These are phyloP conservation scores for Pythium inflatum DNA, from an alignment of 352 stramenopile genomes.

Conservation along the genomic window DNA sequence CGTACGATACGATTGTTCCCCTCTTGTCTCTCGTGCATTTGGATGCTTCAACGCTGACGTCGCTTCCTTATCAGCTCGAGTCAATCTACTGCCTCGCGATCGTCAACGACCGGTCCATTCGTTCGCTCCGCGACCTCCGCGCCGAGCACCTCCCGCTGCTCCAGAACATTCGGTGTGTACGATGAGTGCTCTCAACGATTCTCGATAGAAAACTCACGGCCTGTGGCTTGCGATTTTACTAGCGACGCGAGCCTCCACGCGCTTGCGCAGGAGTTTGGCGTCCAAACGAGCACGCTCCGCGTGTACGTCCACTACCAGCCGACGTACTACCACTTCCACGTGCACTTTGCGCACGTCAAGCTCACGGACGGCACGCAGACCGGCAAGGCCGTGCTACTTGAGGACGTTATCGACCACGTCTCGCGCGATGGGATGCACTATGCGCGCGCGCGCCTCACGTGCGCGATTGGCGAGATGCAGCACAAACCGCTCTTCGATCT, in stretches of 20 bases:
- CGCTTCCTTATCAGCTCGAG: conserved; percentile 66
- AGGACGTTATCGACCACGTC: conserved; percentile 87
- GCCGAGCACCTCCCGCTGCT: conserved; percentile 66
- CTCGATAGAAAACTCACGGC: too few relatives aligned
- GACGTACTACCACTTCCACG: conserved; percentile 89
- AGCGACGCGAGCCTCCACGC: conserved; percentile 56
- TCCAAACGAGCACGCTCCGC: conserved; percentile 57
- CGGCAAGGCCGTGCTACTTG: conserved; percentile 82
- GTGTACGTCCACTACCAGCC: conserved; percentile 90
- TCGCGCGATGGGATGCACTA: conserved; percentile 68
- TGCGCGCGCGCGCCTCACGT: conserved; percentile 72
- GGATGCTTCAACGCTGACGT: neutral
- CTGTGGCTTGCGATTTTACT: too few relatives aligned
- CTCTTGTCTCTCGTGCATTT: neutral
- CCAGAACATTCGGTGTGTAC: conserved; percentile 67
- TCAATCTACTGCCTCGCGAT: conserved; percentile 85
- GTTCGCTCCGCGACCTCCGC: conserved; percentile 76
- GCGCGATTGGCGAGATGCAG: conserved; percentile 78
- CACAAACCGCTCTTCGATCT: conserved; percentile 75
- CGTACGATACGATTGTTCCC: too few relatives aligned
- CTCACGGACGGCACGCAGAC: conserved; percentile 75
- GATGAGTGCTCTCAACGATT: too few relatives aligned
- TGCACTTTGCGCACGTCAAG: conserved; percentile 88
- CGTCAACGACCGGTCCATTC: conserved; percentile 72
- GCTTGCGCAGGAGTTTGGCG: conserved; percentile 62